Percentiles rank a stretch among this genome's conserved stretches.
phyloP scores from a whole-genome alignment of 169 alveolate genomes.

The Neospora caninum region DNA sequence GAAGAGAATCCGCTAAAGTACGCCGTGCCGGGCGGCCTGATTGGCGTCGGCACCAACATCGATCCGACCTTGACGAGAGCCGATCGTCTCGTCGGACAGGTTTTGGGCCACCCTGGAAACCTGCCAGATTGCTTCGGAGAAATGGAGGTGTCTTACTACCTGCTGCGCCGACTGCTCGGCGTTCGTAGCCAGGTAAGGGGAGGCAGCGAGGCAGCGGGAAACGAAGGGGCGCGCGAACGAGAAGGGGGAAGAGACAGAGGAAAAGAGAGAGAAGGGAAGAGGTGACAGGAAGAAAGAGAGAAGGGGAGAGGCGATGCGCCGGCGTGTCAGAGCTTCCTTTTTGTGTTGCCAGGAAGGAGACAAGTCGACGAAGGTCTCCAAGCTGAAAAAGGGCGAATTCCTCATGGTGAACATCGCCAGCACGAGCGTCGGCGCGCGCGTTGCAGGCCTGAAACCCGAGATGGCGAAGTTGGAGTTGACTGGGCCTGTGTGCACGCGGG shows the following conservation, averaged over 20 bases:
- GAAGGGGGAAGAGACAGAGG: background rate
- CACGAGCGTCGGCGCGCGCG: constrained; percentile 96
- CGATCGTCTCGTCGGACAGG: constrained; percentile 97
- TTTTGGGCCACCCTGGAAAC: constrained; percentile 95
- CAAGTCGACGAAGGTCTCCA: constrained; percentile 94
- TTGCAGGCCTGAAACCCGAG: constrained; percentile 90
- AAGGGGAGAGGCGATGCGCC: background rate
- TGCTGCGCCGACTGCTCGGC: constrained; percentile 76
- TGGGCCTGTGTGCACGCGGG: constrained; percentile 92
- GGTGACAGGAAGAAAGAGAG: background rate
- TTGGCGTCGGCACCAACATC: constrained; percentile 96
- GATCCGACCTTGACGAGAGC: constrained; percentile 98
- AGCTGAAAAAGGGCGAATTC: constrained; percentile 95
- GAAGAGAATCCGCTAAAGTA: constrained; percentile 97
- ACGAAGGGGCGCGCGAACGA: background rate
- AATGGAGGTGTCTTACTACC: constrained; percentile 84
- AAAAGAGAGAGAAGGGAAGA: background rate
- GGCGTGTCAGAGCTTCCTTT: background rate
- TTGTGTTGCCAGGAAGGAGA: constrained; percentile 75
- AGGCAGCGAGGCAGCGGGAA: background rate
- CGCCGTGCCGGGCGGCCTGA: constrained; percentile 98
- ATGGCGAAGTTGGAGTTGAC: constrained; percentile 90
- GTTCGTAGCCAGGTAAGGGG: constrained; percentile 63
- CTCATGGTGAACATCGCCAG: constrained; percentile 98
- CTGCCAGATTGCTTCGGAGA: constrained; percentile 96